Conservation (phyloP, 495 filamentous ascomycete genomes). For the Penicillium atrosanguineum region DNA sequence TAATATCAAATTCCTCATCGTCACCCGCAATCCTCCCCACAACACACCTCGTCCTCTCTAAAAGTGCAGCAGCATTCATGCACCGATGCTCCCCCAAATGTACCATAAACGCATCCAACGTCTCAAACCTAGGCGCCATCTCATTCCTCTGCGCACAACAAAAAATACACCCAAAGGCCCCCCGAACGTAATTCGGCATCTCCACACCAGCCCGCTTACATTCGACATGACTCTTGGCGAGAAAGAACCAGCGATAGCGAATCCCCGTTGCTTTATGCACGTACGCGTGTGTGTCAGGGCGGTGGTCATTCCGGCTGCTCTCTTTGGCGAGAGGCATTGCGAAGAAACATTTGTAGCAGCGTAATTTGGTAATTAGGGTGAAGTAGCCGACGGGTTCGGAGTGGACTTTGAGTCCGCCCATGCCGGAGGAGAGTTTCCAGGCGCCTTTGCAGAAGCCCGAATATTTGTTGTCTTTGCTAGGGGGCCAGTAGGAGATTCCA, state of each 20-base stretch:
- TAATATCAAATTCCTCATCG: conserved; percentile 42
- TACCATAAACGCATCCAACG: conserved; percentile 41
- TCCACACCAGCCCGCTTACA: conserved; percentile 18
- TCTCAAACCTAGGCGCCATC: conserved; percentile 32
- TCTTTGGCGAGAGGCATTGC: conserved; percentile 29
- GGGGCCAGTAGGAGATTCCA: conserved; percentile 19
- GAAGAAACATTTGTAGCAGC: conserved; percentile 45
- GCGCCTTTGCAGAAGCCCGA: conserved; percentile 54
- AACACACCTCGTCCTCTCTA: conserved; percentile 33
- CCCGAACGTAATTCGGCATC: conserved; percentile 3
- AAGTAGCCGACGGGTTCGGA: conserved; percentile 36
- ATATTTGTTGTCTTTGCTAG: conserved; percentile 42
- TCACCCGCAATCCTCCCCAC: conserved; percentile 26
- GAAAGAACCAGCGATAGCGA: conserved; percentile 48
- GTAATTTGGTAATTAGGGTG: conserved; percentile 31
- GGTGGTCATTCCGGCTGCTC: not conserved
- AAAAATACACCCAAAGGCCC: conserved; percentile 46
- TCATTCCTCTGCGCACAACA: conserved; percentile 39
- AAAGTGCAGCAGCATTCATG: conserved; percentile 1
- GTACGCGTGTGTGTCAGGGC: conserved; percentile 30
- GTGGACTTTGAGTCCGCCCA: conserved; percentile 33
- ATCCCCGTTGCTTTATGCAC: conserved; percentile 32
- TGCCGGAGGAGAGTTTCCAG: conserved; percentile 42
- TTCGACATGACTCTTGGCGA: conserved; percentile 48
- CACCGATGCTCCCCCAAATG: conserved; percentile 36